phyloP scores from a whole-genome alignment of 768 basidiomycete genomes.

The Boletus edulis region DNA sequence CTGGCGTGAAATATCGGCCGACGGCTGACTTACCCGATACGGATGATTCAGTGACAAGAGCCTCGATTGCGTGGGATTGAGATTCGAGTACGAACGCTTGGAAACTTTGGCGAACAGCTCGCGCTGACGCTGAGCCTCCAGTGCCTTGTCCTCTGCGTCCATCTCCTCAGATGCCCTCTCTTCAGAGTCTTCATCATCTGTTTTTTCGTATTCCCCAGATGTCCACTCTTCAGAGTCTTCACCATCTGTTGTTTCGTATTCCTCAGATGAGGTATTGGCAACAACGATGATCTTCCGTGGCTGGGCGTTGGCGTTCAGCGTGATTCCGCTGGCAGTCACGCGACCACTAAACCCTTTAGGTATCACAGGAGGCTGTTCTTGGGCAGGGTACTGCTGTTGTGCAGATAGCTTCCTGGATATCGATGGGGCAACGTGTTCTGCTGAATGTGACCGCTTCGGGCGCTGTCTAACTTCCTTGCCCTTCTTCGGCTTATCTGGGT shows the following conservation, averaged over 20 bases:
- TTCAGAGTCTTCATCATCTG: conserved; percentile 54
- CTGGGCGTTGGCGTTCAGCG: conserved; percentile 24
- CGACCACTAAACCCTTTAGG: conserved; percentile 11
- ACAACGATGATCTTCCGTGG: conserved; percentile 45
- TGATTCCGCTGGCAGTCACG: not conserved
- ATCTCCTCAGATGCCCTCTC: conserved; percentile 64
- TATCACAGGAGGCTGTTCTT: conserved; percentile 20
- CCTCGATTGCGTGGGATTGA: conserved; percentile 53
- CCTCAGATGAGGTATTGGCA: conserved; percentile 42
- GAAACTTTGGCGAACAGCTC: conserved; percentile 74
- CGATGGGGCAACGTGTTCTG: conserved; percentile 24
- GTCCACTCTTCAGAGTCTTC: no score
- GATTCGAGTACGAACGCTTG: conserved; percentile 58
- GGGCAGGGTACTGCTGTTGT: conserved; percentile 20
- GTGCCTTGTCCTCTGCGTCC: conserved; percentile 34
- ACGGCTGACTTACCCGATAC: conserved; percentile 51
- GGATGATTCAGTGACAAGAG: conserved; percentile 59
- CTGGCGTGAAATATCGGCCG: conserved; percentile 44
- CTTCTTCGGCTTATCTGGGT: conserved; percentile 26
- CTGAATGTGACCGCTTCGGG: conserved; percentile 29
- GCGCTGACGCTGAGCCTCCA: conserved; percentile 60
- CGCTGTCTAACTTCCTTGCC: conserved; percentile 33
- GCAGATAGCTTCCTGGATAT: conserved; percentile 27
- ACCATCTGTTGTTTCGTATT: no score
- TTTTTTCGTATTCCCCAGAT: conserved; percentile 53